Percentiles rank a stretch among this genome's conserved stretches.
Evolutionary conservation across 768 basidiomycete genomes (phyloP).

Genomic region (Termitomyces sp.): DNA sequence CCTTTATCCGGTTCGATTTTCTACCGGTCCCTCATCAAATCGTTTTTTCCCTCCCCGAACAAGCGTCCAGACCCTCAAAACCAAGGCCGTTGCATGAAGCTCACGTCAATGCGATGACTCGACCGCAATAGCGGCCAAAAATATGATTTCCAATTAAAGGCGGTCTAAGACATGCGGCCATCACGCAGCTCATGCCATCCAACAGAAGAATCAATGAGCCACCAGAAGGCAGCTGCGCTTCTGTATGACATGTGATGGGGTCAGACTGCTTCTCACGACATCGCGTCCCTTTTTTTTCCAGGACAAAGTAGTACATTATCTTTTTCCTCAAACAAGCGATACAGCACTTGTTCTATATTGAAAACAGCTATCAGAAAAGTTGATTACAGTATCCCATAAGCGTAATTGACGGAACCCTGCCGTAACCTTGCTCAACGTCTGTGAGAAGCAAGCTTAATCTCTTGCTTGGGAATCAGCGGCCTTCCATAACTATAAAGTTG

Average conservation of each 20-base stretch:
- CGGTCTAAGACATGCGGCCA: conserved; percentile 5
- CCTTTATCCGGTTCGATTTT: not conserved
- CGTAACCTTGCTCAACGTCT: conserved; percentile 1
- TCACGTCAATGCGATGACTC: not conserved
- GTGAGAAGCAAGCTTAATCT: conserved; percentile 5
- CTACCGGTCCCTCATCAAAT: not conserved
- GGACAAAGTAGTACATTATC: not conserved
- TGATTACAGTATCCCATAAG: not conserved
- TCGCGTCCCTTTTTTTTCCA: not conserved
- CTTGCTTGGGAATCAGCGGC: not conserved
- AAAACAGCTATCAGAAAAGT: not conserved
- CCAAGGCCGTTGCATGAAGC: not conserved
- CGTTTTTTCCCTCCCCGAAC: not conserved
- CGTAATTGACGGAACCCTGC: conserved; percentile 2
- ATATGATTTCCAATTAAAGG: not conserved
- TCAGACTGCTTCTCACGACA: not conserved
- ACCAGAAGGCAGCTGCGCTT: conserved; percentile 8
- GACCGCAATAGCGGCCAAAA: not conserved
- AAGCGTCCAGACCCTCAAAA: not conserved
- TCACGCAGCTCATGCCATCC: conserved; percentile 8
- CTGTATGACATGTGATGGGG: not conserved
- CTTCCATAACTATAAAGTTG: not conserved
- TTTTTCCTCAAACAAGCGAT: not conserved
- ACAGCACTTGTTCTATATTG: not conserved
- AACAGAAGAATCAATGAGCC: conserved; percentile 5